A percentile compares a stretch with the other conserved stretches of the same genome.
These are phyloP conservation scores for Candida methanosorbosa DNA, from an alignment of 805 yeast species.

Conservation along the genomic window DNA sequence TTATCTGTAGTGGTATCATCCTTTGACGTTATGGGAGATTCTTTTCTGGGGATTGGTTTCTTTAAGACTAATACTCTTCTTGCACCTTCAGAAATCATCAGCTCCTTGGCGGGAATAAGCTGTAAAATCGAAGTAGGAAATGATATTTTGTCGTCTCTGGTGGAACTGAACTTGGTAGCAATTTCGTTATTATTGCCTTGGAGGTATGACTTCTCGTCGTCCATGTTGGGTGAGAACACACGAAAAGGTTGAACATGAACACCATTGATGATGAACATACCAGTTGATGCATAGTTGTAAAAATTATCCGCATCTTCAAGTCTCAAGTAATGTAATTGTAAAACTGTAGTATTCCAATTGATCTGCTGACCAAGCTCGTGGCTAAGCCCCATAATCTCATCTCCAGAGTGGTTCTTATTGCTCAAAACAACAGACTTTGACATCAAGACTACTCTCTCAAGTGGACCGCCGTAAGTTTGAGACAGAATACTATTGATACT, in stretches of 20 bases:
- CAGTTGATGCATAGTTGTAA: constrained; percentile 39
- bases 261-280: constrained; percentile 55
- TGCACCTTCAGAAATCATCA: constrained; percentile 34
- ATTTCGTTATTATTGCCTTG: no score
- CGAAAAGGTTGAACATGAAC: constrained; percentile 36
- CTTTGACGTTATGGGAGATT: no score
- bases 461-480: constrained; percentile 62
- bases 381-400: neutral
- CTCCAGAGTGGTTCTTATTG: neutral
- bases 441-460: constrained; percentile 36
- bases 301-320: constrained; percentile 47
- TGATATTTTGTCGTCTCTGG: neutral
- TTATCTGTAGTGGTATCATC: no score
- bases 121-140: no score
- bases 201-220: no score
- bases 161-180: neutral
- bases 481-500: constrained; percentile 43
- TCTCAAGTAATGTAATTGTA: constrained; percentile 45
- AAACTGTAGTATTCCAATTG: constrained; percentile 16
- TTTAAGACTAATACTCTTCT: constrained; percentile 49
- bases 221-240: no score
- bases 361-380: constrained; percentile 4
- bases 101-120: no score
- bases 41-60: no score
- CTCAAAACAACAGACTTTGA: neutral